Percentiles rank a stretch among this genome's conserved stretches.
Conservation (phyloP, 2,329 filamentous ascomycete genomes). For the Fusarium sp. region DNA sequence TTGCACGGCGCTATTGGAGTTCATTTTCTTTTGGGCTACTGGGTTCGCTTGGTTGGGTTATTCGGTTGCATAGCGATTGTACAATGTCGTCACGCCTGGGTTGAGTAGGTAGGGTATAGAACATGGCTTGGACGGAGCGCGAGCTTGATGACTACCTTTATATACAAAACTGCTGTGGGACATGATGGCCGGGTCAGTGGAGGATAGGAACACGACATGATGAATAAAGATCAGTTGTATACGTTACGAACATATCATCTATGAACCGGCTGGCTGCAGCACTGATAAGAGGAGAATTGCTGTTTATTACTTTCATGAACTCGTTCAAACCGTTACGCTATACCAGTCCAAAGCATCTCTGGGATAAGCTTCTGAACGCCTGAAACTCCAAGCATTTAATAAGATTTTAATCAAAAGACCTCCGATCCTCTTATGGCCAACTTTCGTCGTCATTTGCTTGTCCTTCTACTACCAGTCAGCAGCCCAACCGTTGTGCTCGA, state of each 20-base stretch:
- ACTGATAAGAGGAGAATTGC: background rate
- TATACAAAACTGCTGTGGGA: conserved; percentile 30
- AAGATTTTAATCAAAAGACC: background rate
- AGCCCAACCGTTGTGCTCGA: conserved; percentile 89
- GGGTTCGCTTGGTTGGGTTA: conserved; percentile 5
- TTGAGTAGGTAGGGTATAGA: conserved; percentile 34
- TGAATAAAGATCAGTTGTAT: conserved; percentile 36
- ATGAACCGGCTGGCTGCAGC: background rate
- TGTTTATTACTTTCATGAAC: background rate
- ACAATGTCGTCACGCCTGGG: conserved; percentile 32
- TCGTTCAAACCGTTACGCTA: conserved; percentile 18
- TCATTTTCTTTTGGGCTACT: conserved; percentile 10
- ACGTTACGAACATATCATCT: background rate
- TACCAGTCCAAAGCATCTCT: background rate
- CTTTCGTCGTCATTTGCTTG: background rate
- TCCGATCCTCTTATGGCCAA: background rate
- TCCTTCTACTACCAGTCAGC: conserved; percentile 77
- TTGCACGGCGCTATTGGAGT: conserved; percentile 39
- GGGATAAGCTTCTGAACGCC: background rate
- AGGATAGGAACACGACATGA: conserved; percentile 39
- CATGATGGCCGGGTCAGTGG: conserved; percentile 4
- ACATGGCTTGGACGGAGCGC: conserved; percentile 33
- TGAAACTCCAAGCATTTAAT: conserved; percentile 12
- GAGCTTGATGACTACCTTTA: conserved; percentile 37
- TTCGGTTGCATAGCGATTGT: conserved; percentile 31